Evolutionary conservation across 2,329 filamentous ascomycete species (phyloP).

Genomic region (Venturia asperata): DNA sequence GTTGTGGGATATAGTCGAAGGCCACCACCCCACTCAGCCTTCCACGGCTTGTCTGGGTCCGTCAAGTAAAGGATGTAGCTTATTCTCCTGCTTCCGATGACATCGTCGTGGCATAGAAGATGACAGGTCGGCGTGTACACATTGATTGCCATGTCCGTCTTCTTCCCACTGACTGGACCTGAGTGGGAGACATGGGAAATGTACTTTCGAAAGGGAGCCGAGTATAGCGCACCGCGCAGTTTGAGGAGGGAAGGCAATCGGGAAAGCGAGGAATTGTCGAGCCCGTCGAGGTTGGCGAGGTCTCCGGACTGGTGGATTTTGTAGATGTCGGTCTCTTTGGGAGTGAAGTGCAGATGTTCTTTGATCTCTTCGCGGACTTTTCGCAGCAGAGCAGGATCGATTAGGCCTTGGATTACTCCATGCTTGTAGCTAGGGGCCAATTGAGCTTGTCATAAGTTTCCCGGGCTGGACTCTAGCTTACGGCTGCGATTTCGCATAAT

Average conservation of each 20-base stretch:
- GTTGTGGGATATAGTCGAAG: slow-evolving; percentile 75
- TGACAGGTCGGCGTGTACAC: slow-evolving; percentile 96
- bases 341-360: slow-evolving; percentile 87
- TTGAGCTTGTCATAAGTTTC: slow-evolving; percentile 8
- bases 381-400: slow-evolving; percentile 75
- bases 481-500: slow-evolving; percentile 36
- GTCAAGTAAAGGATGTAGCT: slow-evolving; percentile 97
- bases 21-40: slow-evolving; percentile 86
- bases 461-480: slow-evolving; percentile 24
- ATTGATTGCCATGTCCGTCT: slow-evolving; percentile 99
- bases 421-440: slow-evolving; percentile 65
- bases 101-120: slow-evolving; percentile 93
- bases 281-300: slow-evolving; percentile 88
- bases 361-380: slow-evolving; percentile 82
- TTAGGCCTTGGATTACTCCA: slow-evolving; percentile 74
- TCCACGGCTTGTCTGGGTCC: slow-evolving; percentile 85
- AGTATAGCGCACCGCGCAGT: slow-evolving; percentile 93
- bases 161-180: slow-evolving; percentile 79
- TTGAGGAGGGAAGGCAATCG: slow-evolving; percentile 83
- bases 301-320: slow-evolving; percentile 99
- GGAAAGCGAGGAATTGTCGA: slow-evolving; percentile 76
- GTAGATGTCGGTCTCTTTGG: slow-evolving; percentile 99
- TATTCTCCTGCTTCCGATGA: slow-evolving; percentile 91
- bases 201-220: slow-evolving; percentile 79
- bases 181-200: slow-evolving; percentile 78